phyloP scores from a whole-genome alignment of 2,329 filamentous ascomycete genomes.

The Hypoxylon sp. region DNA sequence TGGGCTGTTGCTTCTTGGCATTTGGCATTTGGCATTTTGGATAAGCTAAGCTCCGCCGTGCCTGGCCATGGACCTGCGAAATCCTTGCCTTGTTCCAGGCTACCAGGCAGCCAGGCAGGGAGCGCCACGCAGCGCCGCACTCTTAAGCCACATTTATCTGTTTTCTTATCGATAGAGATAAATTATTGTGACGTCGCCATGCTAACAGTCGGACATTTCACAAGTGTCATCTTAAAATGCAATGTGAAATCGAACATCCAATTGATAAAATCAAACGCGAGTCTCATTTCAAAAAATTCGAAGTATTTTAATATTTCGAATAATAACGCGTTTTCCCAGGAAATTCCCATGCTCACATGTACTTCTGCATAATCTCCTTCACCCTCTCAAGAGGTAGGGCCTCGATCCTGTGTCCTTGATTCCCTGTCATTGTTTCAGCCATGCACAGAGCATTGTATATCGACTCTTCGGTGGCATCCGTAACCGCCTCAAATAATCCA shows the following conservation, averaged over 20 bases:
- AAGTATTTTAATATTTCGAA: background rate
- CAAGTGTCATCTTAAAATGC: background rate
- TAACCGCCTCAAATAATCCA: slow-evolving; percentile 71
- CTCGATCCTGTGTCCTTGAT: slow-evolving; percentile 64
- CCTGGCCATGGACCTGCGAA: background rate
- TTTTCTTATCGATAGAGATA: background rate
- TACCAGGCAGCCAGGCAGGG: too few relatives aligned
- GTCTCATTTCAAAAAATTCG: background rate
- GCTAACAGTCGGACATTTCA: background rate
- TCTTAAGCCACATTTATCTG: slow-evolving; percentile 5
- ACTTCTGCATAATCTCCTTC: slow-evolving; percentile 62
- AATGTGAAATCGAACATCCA: background rate
- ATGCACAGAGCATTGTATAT: slow-evolving; percentile 76
- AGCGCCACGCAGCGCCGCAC: background rate
- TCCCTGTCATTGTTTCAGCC: slow-evolving; percentile 71
- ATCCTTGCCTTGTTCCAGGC: background rate
- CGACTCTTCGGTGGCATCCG: slow-evolving; percentile 75
- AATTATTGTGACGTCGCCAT: background rate
- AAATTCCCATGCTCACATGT: slow-evolving; percentile 37
- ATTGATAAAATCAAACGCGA: background rate
- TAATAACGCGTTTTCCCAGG: background rate
- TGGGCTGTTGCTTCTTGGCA: slow-evolving; percentile 32
- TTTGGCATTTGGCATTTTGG: slow-evolving; percentile 17
- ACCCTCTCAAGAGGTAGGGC: slow-evolving; percentile 64
- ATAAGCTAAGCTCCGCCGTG: slow-evolving; percentile 11